Percentiles rank a stretch among this genome's conserved stretches.
Conservation (phyloP, 2,329 filamentous ascomycete species). For the Fusarium mundagurra region DNA sequence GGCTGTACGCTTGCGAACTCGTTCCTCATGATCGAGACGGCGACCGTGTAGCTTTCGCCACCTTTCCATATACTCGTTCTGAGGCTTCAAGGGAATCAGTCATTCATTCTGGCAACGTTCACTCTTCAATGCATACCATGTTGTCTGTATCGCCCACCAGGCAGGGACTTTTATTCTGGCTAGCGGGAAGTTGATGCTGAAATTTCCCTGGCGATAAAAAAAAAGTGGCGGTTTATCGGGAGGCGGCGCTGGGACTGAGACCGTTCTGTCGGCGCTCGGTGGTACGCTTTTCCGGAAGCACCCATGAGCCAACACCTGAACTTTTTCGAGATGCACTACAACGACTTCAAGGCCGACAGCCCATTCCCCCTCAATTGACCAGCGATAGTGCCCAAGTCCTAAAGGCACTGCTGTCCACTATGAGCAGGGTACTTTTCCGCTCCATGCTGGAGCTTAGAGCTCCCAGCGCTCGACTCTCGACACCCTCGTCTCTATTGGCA, state of each 20-base stretch:
- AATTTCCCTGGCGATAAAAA: conserved; percentile 44
- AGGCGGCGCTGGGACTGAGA: conserved; percentile 19
- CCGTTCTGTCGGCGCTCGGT: conserved; percentile 43
- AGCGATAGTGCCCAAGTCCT: conserved; percentile 39
- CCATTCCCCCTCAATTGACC: conserved; percentile 32
- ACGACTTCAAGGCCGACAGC: conserved; percentile 31
- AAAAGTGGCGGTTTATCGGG: conserved; percentile 45
- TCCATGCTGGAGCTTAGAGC: conserved; percentile 70
- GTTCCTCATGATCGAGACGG: conserved; percentile 83
- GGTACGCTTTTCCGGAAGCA: conserved; percentile 47
- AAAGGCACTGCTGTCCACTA: conserved; percentile 47
- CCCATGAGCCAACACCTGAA: conserved; percentile 29
- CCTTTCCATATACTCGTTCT: conserved; percentile 83
- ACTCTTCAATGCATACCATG: conserved; percentile 44
- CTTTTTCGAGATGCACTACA: conserved; percentile 39
- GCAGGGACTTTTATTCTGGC: conserved; percentile 34
- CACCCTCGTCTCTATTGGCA: conserved; percentile 40
- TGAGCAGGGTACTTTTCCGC: conserved; percentile 71
- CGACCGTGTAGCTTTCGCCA: conserved; percentile 68
- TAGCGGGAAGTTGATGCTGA: conserved; percentile 37
- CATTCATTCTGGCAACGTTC: background rate
- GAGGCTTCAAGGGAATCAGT: conserved; percentile 65
- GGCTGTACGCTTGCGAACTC: conserved; percentile 84
- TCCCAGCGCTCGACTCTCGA: conserved; percentile 44
- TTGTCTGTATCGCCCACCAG: conserved; percentile 44